Evolutionary conservation across 306 rosid genomes (phyloP).

Genomic region (Vachellia pachyceras): DNA sequence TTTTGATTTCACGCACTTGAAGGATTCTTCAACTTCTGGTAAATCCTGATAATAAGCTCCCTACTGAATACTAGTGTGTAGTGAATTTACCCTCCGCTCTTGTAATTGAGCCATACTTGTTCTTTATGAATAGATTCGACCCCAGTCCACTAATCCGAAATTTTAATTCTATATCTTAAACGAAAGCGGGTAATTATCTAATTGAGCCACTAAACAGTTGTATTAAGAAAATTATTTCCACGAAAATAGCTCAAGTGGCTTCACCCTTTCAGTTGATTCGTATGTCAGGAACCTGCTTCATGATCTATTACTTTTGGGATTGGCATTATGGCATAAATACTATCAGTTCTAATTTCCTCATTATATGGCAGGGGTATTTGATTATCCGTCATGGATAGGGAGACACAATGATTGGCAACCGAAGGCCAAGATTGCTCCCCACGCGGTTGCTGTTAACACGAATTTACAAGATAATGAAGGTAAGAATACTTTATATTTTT

Average conservation of each 20-base stretch:
- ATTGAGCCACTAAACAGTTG: conserved; percentile 12
- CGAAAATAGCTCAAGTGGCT: conserved; percentile 26
- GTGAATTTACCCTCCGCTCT: conserved; percentile 14
- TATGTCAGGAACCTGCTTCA: conserved; percentile 9
- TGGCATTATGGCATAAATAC: conserved; percentile 14
- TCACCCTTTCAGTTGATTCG: conserved; percentile 8
- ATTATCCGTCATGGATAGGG: conserved; percentile 82
- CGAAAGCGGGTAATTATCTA: background rate
- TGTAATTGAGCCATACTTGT: conserved; percentile 2
- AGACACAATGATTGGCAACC: conserved; percentile 90
- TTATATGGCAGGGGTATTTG: conserved; percentile 70
- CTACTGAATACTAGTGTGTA: conserved; percentile 4
- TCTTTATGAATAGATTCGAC: conserved; percentile 13
- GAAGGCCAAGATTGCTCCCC: conserved; percentile 80
- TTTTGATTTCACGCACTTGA: conserved; percentile 72
- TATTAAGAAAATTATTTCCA: conserved; percentile 21
- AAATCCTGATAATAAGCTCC: conserved; percentile 29
- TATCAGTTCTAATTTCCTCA: conserved; percentile 39
- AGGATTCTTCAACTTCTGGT: conserved; percentile 72
- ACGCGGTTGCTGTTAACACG: conserved; percentile 94
- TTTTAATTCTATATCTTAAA: conserved; percentile 15
- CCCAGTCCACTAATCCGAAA: conserved; percentile 12
- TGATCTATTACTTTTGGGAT: conserved; percentile 23
- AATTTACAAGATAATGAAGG: conserved; percentile 95
- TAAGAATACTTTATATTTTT: conserved; percentile 30